Evolutionary conservation across 2,329 filamentous ascomycete genomes (phyloP), one percentile per base, ranked within the genome.

Genomic region (Neobulgaria alba): DNA sequence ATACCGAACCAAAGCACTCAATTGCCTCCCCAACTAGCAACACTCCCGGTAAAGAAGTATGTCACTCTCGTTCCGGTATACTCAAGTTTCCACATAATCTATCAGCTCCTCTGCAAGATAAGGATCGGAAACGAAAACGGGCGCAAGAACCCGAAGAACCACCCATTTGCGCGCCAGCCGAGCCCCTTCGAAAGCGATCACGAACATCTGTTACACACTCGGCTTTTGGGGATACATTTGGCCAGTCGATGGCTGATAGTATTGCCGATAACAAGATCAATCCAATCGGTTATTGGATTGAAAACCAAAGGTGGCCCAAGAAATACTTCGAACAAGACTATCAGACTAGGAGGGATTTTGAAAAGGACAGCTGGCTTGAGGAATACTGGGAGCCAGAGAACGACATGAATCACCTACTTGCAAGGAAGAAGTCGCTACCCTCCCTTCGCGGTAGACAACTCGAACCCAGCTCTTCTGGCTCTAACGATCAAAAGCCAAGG

Each of bases 401-500:
- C 35, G 36, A 37, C 20, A 40, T 45, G 36, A 48, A 36, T 38
- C 48, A 55, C 45, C 44, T 61, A 38, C 56, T 61, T 50, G 56
- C 59, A 19, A 55, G 52, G 43, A 54, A 55, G 48, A 57, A 55
- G 35, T 57, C 56, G 10, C 55, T n/a, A n/a, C n/a, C n/a, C n/a
- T n/a, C n/a, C n/a, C 58, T 46, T 38, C 44, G 26, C 45, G 55
- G 19, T 61, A 59, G 47, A 49, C 54, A 50, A 60, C 60, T 53
- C 18, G 47, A 56, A 39, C 35, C 49, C 31, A 30, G 45, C 38
- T 52, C 50, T 45, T 30, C 36, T 19, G 64, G 59, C 31, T 21
- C 29, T 18, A 66, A 60, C 47, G 61, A 66, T 52, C 54, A 64
- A 51, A 63, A 52, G 55, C 58, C 54, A 41, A 58, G 59, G 33